A percentile compares a stretch with the other conserved stretches of the same genome.
Conservation (phyloP, 768 basidiomycete genomes). For the Clitopilus hobsonii region DNA sequence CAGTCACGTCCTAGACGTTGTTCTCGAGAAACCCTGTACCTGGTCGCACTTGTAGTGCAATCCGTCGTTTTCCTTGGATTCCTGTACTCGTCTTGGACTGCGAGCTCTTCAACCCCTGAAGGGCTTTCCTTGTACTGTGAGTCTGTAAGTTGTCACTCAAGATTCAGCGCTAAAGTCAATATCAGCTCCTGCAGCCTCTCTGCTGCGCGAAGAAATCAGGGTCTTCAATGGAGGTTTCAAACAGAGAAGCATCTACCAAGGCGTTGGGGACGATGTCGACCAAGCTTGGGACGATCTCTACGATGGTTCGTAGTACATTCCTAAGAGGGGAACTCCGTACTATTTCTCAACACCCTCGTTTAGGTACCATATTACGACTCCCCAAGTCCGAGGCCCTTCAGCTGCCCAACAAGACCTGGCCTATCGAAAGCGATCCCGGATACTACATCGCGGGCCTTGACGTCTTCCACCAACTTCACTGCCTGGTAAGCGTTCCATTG, state of each 20-base stretch:
- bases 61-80: not conserved
- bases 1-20: not conserved
- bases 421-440: conserved; percentile 16
- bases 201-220: conserved; percentile 13
- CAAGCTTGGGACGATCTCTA: conserved; percentile 19
- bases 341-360: conserved; percentile 4
- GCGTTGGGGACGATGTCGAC: conserved; percentile 17
- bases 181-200: conserved; percentile 16
- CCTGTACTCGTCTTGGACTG: not conserved
- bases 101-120: not conserved
- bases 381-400: conserved; percentile 14
- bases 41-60: not conserved
- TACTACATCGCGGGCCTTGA: conserved; percentile 19
- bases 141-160: not conserved
- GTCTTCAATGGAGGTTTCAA: conserved; percentile 16
- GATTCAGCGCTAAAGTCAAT: not conserved
- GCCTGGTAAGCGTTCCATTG: conserved; percentile 16
- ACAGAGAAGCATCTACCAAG: conserved; percentile 12
- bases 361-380: conserved; percentile 10
- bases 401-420: conserved; percentile 17
- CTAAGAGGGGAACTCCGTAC: not conserved
- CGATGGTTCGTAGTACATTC: conserved; percentile 8
- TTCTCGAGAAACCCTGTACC: not conserved
- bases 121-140: not conserved
- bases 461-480: conserved; percentile 25